Conservation (phyloP, 805 yeast species). For the Babjeviella inositovora region DNA sequence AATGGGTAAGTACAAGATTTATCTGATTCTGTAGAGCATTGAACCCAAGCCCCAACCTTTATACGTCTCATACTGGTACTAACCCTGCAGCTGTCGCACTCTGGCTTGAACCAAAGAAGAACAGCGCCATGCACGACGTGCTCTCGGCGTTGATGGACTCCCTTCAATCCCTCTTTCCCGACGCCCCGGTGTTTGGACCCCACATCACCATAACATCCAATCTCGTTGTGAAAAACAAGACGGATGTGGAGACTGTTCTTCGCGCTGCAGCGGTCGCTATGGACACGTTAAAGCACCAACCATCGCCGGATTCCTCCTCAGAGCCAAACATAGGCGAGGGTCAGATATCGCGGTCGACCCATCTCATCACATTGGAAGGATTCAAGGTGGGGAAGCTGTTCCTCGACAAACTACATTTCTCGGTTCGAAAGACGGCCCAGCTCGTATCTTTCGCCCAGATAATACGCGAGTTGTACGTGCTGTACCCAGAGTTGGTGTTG, state of each 20-base stretch:
- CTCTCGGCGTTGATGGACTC: conserved; percentile 46
- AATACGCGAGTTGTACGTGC: conserved; percentile 40
- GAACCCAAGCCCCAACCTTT: too few relatives aligned
- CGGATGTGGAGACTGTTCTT: conserved; percentile 43
- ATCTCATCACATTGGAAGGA: conserved; percentile 21
- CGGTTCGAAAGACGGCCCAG: conserved; percentile 24
- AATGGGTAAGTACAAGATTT: too few relatives aligned
- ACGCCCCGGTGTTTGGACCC: conserved; percentile 56
- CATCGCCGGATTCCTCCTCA: too few relatives aligned
- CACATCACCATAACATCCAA: conserved; percentile 66
- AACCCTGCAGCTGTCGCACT: conserved; percentile 32
- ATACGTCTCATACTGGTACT: conserved; percentile 15
- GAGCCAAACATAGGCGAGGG: conserved; percentile 12
- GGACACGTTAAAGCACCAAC: conserved; percentile 14
- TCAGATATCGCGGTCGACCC: conserved; percentile 6
- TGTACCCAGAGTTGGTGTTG: conserved; percentile 21
- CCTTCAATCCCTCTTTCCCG: conserved; percentile 54
- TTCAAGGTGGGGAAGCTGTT: conserved; percentile 28
- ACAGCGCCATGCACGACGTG: conserved; percentile 35
- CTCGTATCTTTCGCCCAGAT: conserved; percentile 34
- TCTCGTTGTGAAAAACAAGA: conserved; percentile 27
- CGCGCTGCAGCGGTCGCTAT: conserved; percentile 43
- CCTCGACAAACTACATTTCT: conserved; percentile 37
- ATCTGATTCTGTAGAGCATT: too few relatives aligned
- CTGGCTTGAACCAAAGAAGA: conserved; percentile 60